phyloP scores from a whole-genome alignment of 2,329 filamentous ascomycete genomes.

The Xylaria sp. region DNA sequence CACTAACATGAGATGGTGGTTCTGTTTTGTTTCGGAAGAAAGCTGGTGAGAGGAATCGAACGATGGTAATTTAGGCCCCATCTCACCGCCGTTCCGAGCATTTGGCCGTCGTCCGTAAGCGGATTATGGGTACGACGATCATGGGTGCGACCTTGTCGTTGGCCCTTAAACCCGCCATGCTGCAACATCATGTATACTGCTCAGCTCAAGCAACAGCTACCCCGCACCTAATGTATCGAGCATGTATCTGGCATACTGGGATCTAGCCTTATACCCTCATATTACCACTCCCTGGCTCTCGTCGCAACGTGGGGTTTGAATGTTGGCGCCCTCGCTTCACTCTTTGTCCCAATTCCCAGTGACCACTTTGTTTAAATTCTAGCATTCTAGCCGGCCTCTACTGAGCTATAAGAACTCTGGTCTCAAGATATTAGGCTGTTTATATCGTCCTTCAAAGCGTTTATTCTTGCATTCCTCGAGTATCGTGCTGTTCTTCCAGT shows the following conservation, averaged over 20 bases:
- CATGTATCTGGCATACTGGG: conserved; percentile 23
- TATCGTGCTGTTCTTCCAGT: not conserved
- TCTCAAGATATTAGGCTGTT: conserved; percentile 3
- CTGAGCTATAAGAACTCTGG: conserved; percentile 11
- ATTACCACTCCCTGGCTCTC: conserved; percentile 9
- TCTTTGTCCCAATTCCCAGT: conserved; percentile 18
- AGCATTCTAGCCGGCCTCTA: not conserved
- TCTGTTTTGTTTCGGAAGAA: conserved; percentile 22
- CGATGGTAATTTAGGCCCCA: conserved; percentile 30
- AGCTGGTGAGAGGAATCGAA: conserved; percentile 32
- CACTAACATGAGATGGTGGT: conserved; percentile 35
- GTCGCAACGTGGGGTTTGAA: conserved; percentile 26
- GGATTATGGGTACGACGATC: conserved; percentile 20
- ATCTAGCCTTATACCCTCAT: conserved; percentile 16
- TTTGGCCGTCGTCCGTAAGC: conserved; percentile 22
- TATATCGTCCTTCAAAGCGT: conserved; percentile 4
- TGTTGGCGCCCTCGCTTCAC: conserved; percentile 19
- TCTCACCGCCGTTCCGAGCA: conserved; percentile 29
- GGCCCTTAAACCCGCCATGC: not conserved
- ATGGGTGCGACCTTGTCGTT: conserved; percentile 21
- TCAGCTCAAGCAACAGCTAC: conserved; percentile 26
- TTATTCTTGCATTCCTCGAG: not conserved
- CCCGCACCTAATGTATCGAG: conserved; percentile 28
- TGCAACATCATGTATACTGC: conserved; percentile 22
- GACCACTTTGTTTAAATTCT: conserved; percentile 9